phyloP scores from a whole-genome alignment of 2,329 filamentous ascomycete species.

The Talaromyces sp. region DNA sequence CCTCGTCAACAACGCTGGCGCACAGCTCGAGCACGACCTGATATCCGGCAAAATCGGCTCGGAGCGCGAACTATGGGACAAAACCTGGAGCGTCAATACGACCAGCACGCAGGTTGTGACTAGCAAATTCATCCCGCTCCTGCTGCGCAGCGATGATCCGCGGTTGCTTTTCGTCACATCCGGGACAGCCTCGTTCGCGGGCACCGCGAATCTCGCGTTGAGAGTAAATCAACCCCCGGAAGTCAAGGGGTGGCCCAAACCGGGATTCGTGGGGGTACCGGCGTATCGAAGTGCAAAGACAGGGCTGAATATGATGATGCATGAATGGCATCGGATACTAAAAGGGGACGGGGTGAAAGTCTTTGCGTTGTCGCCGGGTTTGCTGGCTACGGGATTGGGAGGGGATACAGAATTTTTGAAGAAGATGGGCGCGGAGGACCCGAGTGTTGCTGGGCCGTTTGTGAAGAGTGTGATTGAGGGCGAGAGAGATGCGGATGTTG shows the following conservation, averaged over 20 bases:
- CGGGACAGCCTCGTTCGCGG: slow-evolving; percentile 38
- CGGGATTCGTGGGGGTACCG: slow-evolving; percentile 15
- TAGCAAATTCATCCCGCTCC: slow-evolving; percentile 50
- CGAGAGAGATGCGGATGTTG: slow-evolving; percentile 39
- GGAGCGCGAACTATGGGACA: slow-evolving; percentile 44
- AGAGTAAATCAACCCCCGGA: background rate
- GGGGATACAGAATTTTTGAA: slow-evolving; percentile 28
- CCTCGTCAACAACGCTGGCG: slow-evolving; percentile 58
- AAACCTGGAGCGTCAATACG: slow-evolving; percentile 52
- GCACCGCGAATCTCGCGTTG: slow-evolving; percentile 16
- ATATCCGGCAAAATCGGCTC: background rate
- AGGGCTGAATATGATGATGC: slow-evolving; percentile 51
- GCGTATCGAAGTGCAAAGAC: slow-evolving; percentile 45
- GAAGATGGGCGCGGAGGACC: slow-evolving; percentile 29
- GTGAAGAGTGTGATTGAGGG: slow-evolving; percentile 43
- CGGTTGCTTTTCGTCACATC: slow-evolving; percentile 49
- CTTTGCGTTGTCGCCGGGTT: slow-evolving; percentile 49
- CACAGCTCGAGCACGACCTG: slow-evolving; percentile 3
- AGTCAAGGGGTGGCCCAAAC: slow-evolving; percentile 44
- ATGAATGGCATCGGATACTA: slow-evolving; percentile 43
- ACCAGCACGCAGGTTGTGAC: slow-evolving; percentile 47
- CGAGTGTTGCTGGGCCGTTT: slow-evolving; percentile 28
- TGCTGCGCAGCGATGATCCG: slow-evolving; percentile 46
- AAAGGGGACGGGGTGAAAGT: slow-evolving; percentile 51
- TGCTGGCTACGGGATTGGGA: slow-evolving; percentile 48